Base-by-base conservation (phyloP, 2,329 filamentous ascomycete genomes). In the Pestalotiopsis sp. region DNA sequence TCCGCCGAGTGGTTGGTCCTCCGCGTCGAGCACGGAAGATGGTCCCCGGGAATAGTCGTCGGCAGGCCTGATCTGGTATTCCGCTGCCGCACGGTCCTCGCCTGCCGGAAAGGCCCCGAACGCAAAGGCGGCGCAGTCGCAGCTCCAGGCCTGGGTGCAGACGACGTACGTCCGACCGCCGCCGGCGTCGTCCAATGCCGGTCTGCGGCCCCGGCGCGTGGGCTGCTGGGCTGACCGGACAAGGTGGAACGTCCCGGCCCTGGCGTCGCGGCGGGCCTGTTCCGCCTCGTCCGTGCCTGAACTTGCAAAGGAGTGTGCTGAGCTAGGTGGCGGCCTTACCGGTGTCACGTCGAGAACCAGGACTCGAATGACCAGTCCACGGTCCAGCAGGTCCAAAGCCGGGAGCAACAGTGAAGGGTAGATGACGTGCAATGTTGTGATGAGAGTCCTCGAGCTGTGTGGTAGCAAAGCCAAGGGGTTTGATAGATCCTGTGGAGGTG, bases 321-420 rank as follows among this genome's bases (percentile, higher is more conserved):
- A 36, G 12, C 31, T 36, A 36, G 31, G 31, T 36, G 31, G 31
- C 31, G 31, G 31, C 7, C 31, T 36, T 36, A 20, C 4, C 57
- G 45, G 17, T 57, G 45, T 6, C 13, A n/a, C 17, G 5, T 59
- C 49, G 39, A 69, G 55, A 11, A 77, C 58, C 17, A 85, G 63
- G 4, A 90, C 79, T 1, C 89, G 85, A 5, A 85, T 90, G 41
- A 97, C 88, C 0, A 96, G 87, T 2, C 86, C 82, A 31, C 93
- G 88, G 79, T 99, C 96, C 0, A 99, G 85, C 0, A 98, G 85
- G 79, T 98, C 95, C 2, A 99, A 85, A 0, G 95, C 94, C 2
- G 94, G 93, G 1, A 98, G 89, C 2, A 98, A 82, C 66, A 94
- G 87, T 71, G 89, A 88, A 0, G 94, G 94, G 76, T 97, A 97